Conservation (phyloP, 306 rosid species). For the Pyrus bretschneideri region DNA sequence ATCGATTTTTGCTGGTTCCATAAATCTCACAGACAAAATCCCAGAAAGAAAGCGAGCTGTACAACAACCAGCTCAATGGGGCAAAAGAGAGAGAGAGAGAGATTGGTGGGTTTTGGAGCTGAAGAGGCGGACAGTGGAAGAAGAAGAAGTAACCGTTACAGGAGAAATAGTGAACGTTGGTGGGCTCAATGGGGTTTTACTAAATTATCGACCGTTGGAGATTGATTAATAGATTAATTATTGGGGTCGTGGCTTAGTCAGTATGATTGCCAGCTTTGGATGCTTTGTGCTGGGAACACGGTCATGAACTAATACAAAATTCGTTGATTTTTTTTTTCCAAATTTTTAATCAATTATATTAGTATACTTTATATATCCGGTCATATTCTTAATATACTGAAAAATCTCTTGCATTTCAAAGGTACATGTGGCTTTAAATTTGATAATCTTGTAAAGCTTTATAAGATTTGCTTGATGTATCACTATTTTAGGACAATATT, state of each 20-base stretch:
- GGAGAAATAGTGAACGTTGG: slow-evolving; percentile 35
- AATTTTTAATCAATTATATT: no score
- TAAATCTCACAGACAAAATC: slow-evolving; percentile 8
- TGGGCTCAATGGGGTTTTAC: neutral
- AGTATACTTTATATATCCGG: no score
- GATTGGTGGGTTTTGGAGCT: neutral
- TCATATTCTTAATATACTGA: no score
- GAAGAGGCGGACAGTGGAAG: slow-evolving; percentile 5
- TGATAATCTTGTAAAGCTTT: no score
- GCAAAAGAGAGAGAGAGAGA: neutral
- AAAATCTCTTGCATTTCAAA: no score
- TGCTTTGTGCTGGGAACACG: no score
- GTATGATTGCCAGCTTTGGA: no score
- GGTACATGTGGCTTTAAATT: no score
- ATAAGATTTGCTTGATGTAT: no score
- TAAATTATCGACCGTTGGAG: slow-evolving; percentile 63
- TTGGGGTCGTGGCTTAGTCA: neutral
- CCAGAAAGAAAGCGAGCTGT: neutral
- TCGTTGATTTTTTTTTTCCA: accelerated
- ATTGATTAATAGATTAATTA: neutral
- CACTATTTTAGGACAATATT: no score
- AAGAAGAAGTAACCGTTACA: slow-evolving; percentile 50
- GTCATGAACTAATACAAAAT: no score
- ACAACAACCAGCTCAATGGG: neutral
- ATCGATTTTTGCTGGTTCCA: slow-evolving; percentile 96